Percentiles rank a stretch among this genome's conserved stretches.
These are phyloP conservation scores for Globisporangium solare DNA, from an alignment of 352 stramenopile species.

Conservation along the genomic window DNA sequence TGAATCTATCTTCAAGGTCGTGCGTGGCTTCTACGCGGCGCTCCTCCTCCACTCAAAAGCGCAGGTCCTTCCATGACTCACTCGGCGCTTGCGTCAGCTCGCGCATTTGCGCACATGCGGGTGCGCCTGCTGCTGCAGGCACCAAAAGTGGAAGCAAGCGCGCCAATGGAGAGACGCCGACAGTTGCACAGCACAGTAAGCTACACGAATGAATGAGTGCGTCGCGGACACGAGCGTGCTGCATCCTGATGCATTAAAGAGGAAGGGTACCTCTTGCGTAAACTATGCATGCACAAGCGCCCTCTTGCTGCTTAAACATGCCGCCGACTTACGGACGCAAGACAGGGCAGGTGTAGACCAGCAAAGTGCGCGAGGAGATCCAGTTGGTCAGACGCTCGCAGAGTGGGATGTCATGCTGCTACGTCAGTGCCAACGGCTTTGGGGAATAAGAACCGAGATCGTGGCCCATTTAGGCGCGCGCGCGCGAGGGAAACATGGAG, in stretches of 20 bases:
- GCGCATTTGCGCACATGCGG: neutral
- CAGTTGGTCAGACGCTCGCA: neutral
- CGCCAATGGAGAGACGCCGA: neutral
- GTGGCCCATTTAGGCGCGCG: neutral
- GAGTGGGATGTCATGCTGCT: neutral
- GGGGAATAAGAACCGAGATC: neutral
- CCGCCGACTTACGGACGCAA: neutral
- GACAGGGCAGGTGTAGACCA: neutral
- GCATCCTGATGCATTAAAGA: too few relatives aligned
- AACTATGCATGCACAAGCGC: neutral
- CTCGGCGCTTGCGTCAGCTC: neutral
- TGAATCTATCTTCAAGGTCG: constrained; percentile 1
- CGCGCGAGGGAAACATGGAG: neutral
- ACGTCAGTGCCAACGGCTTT: neutral
- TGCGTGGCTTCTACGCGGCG: neutral
- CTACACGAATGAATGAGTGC: too few relatives aligned
- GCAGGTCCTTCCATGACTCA: neutral
- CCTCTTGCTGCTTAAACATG: neutral
- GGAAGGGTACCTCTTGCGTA: neutral
- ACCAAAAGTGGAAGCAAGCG: neutral
- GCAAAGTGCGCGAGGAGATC: neutral
- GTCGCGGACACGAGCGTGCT: too few relatives aligned
- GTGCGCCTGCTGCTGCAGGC: neutral
- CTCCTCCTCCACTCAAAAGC: neutral
- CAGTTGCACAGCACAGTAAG: neutral